A percentile compares a stretch with the other conserved stretches of the same genome.
phyloP scores from a whole-genome alignment of 106 monocot species.

The Narthecium ossifragum region DNA sequence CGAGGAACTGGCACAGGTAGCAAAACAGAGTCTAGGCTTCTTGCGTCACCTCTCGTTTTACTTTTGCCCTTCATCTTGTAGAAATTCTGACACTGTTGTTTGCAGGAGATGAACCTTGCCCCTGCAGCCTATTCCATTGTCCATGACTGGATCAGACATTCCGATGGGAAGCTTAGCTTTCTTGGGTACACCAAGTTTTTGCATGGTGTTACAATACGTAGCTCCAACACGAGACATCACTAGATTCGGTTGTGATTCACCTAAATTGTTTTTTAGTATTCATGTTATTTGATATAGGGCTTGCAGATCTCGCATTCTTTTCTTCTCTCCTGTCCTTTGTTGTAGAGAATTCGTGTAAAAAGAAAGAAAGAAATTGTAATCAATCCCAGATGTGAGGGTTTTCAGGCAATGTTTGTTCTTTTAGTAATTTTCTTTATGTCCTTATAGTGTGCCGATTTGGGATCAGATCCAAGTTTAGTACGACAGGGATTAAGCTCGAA shows the following conservation, averaged over 20 bases:
- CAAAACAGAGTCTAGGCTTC: not conserved
- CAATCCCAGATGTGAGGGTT: not conserved
- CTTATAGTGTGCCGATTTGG: no score
- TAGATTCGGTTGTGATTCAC: slow-evolving; percentile 1
- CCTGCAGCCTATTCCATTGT: slow-evolving; percentile 56
- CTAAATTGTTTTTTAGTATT: not conserved
- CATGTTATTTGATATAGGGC: not conserved
- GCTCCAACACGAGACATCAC: slow-evolving; percentile 48
- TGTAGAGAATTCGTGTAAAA: not conserved
- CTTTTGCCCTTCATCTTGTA: not conserved
- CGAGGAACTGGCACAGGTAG: slow-evolving; percentile 80
- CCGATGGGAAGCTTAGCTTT: slow-evolving; percentile 87
- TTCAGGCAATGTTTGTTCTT: not conserved
- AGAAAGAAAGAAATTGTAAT: not conserved
- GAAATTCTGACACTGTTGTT: not conserved
- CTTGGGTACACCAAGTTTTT: slow-evolving; percentile 97
- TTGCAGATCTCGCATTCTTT: not conserved
- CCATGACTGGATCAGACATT: slow-evolving; percentile 77
- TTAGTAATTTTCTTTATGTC: no score
- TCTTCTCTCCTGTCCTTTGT: not conserved
- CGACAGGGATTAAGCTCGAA: no score
- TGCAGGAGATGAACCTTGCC: slow-evolving; percentile 81
- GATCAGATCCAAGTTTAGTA: no score
- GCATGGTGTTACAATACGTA: slow-evolving; percentile 82
- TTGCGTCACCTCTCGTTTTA: not conserved